These are phyloP conservation scores for Cyclotella choctawhatcheeana DNA, from an alignment of 108 stramenopile genomes.

Conservation along the genomic window DNA sequence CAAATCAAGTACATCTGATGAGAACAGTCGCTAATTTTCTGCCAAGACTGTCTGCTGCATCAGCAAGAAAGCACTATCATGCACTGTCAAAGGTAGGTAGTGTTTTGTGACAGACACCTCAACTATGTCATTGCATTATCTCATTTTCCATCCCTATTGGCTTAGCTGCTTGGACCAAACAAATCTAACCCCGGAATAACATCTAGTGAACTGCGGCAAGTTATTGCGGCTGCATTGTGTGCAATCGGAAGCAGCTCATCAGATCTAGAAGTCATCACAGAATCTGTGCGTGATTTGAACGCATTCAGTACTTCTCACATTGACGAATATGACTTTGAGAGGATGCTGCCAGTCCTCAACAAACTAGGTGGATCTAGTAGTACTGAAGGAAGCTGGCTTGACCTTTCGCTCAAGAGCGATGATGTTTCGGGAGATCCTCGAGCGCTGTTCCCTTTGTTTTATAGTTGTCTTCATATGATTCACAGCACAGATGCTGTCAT, in stretches of 20 bases:
- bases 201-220: constrained; percentile 49
- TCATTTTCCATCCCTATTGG: too few species aligned
- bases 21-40: constrained; percentile 65
- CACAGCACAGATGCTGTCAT: constrained; percentile 81
- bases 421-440: constrained; percentile 37
- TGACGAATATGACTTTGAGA: constrained; percentile 82
- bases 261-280: constrained; percentile 32
- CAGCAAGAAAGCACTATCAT: constrained; percentile 50
- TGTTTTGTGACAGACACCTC: too few species aligned
- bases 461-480: constrained; percentile 73
- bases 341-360: constrained; percentile 73
- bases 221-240: constrained; percentile 41
- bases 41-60: constrained; percentile 45
- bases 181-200: constrained; percentile 64
- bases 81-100: constrained; percentile 43
- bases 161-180: constrained; percentile 67
- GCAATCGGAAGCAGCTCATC: constrained; percentile 26
- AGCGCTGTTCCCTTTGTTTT: constrained; percentile 66
- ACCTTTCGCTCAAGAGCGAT: constrained; percentile 23
- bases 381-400: constrained; percentile 48
- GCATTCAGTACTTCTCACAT: constrained; percentile 66
- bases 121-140: too few species aligned
- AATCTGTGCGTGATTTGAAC: constrained; percentile 53
- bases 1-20: constrained; percentile 68
- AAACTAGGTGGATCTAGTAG: constrained; percentile 43